These are phyloP conservation scores for Saccharomycopsis fibuligera DNA, from an alignment of 805 yeast species.

Conservation along the genomic window DNA sequence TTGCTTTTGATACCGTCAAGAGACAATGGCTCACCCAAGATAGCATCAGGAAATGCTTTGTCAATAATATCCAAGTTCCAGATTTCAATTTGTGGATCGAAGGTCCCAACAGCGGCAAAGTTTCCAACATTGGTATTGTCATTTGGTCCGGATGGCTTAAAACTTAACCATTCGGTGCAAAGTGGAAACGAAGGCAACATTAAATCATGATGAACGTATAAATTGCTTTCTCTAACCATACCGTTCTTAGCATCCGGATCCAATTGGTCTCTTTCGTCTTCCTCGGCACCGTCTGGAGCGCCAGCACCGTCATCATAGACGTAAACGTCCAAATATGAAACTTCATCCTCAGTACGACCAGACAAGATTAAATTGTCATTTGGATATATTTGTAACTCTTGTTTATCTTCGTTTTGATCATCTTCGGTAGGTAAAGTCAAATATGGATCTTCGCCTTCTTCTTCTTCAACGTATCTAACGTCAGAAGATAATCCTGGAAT, in stretches of 20 bases:
- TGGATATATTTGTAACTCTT: slow-evolving; percentile 80
- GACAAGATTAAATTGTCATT: slow-evolving; percentile 87
- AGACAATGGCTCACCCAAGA: slow-evolving; percentile 71
- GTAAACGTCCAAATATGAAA: slow-evolving; percentile 87
- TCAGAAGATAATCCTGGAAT: slow-evolving; percentile 66
- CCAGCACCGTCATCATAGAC: slow-evolving; percentile 93
- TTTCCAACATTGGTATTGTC: slow-evolving; percentile 47
- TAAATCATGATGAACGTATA: slow-evolving; percentile 93
- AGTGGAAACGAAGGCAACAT: slow-evolving; percentile 97
- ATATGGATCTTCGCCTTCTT: slow-evolving; percentile 51
- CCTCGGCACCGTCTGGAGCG: slow-evolving; percentile 60
- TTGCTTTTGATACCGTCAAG: slow-evolving; percentile 33
- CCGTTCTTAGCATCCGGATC: slow-evolving; percentile 48
- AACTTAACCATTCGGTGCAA: slow-evolving; percentile 92
- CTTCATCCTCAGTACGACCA: slow-evolving; percentile 92
- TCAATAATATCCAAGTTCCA: slow-evolving; percentile 94
- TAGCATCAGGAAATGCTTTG: slow-evolving; percentile 89
- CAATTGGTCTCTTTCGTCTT: slow-evolving; percentile 55
- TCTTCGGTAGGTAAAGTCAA: slow-evolving; percentile 48
- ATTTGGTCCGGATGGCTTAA: slow-evolving; percentile 47
- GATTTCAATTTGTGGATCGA: slow-evolving; percentile 94
- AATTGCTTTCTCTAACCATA: slow-evolving; percentile 59
- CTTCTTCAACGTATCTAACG: slow-evolving; percentile 45
- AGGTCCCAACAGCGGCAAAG: slow-evolving; percentile 94
- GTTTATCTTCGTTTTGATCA: slow-evolving; percentile 59